Percentiles rank a stretch among this genome's conserved stretches.
Conservation (phyloP, 768 basidiomycete species). For the Hygrophoropsis aurantiaca region DNA sequence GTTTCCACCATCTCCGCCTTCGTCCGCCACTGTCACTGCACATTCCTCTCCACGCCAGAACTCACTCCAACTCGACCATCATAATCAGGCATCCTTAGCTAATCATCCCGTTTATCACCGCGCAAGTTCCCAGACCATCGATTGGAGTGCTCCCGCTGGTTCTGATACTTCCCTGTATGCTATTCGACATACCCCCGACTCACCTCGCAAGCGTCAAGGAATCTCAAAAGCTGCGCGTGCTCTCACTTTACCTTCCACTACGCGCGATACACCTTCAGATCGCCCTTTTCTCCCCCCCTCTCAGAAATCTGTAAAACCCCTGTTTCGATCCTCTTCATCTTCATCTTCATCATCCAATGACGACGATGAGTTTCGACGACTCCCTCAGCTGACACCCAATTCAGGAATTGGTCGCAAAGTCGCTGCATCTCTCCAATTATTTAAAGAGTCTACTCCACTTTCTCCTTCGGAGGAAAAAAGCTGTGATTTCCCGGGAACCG, state of each 20-base stretch:
- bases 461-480: slow-evolving; percentile 33
- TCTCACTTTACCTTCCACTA: slow-evolving; percentile 31
- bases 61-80: slow-evolving; percentile 23
- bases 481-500: slow-evolving; percentile 22
- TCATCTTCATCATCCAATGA: slow-evolving; percentile 15
- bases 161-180: slow-evolving; percentile 36
- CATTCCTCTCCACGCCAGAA: slow-evolving; percentile 37
- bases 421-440: slow-evolving; percentile 77
- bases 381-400: slow-evolving; percentile 13
- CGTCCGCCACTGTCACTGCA: slow-evolving; percentile 41
- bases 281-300: slow-evolving; percentile 15
- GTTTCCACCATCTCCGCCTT: slow-evolving; percentile 50
- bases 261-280: slow-evolving; percentile 19
- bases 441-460: slow-evolving; percentile 66
- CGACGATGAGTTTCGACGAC: not conserved
- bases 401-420: slow-evolving; percentile 76
- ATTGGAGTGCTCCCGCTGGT: slow-evolving; percentile 47
- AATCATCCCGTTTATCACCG: slow-evolving; percentile 8
- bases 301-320: slow-evolving; percentile 30
- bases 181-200: slow-evolving; percentile 26
- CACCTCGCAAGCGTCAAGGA: slow-evolving; percentile 19
- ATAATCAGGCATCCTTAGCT: slow-evolving; percentile 18
- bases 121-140: slow-evolving; percentile 32
- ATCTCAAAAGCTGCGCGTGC: slow-evolving; percentile 24
- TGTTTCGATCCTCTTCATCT: slow-evolving; percentile 32